Evolutionary conservation across 2,329 filamentous ascomycete genomes (phyloP).

Genomic region (Xylaria digitata): DNA sequence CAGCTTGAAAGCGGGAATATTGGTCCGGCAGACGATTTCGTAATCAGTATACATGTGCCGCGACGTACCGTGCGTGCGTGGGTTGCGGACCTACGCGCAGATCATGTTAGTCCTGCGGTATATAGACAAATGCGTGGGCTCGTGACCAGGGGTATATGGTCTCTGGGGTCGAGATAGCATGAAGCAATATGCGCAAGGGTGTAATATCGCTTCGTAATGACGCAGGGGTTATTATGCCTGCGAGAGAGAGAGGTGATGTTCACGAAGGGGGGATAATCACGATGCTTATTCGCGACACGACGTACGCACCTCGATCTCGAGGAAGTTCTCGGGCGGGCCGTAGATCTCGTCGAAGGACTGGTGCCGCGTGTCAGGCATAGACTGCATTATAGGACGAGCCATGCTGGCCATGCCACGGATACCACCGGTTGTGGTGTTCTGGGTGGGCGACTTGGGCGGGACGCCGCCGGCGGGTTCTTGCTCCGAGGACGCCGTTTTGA

Average conservation of each 20-base stretch:
- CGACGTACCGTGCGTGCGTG: conserved; percentile 92
- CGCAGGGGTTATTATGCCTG: not conserved
- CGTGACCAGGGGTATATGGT: not conserved
- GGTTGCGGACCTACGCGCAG: conserved; percentile 80
- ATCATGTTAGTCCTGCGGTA: conserved; percentile 5
- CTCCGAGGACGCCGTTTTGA: conserved; percentile 48
- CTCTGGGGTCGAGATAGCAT: no score
- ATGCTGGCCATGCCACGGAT: conserved; percentile 49
- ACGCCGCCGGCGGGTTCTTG: conserved; percentile 39
- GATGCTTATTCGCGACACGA: not conserved
- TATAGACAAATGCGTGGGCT: not conserved
- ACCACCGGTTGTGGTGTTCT: conserved; percentile 1
- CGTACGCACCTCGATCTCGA: conserved; percentile 88
- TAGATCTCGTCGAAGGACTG: conserved; percentile 99
- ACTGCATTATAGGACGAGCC: conserved; percentile 69
- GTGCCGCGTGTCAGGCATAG: conserved; percentile 79
- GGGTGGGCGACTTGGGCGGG: conserved; percentile 43
- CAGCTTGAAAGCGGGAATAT: conserved; percentile 98
- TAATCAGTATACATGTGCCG: conserved; percentile 99
- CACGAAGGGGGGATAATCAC: not conserved
- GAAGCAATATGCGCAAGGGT: not conserved
- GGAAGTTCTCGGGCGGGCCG: conserved; percentile 96
- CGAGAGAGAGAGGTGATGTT: not conserved
- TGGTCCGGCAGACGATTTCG: conserved; percentile 96
- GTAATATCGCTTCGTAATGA: not conserved